Percentiles rank a stretch among this genome's conserved stretches.
Evolutionary conservation across 805 yeast species (phyloP).

Genomic region (Zygosaccharomyces kombuchaensis): DNA sequence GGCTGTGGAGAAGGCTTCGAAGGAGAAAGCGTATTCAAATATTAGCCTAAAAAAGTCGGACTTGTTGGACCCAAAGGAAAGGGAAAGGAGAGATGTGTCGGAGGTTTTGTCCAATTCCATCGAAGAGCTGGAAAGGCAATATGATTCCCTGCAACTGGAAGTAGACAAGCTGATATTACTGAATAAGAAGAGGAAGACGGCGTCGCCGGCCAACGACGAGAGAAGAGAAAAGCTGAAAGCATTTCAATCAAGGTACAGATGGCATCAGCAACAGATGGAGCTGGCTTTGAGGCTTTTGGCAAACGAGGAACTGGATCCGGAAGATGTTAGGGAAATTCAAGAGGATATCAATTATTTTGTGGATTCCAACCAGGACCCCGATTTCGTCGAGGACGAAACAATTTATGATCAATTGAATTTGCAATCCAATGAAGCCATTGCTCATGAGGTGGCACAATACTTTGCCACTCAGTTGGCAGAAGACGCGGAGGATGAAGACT

Average conservation of each 20-base stretch:
- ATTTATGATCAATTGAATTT: conserved; percentile 80
- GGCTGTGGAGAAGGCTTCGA: conserved; percentile 88
- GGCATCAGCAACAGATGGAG: conserved; percentile 80
- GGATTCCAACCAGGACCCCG: conserved; percentile 86
- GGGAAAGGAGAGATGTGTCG: conserved; percentile 68
- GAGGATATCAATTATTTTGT: conserved; percentile 91
- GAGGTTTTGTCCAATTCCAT: conserved; percentile 63
- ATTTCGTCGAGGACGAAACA: conserved; percentile 91
- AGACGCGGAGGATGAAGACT: conserved; percentile 20
- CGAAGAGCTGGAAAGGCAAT: conserved; percentile 79
- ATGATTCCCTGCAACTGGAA: conserved; percentile 66
- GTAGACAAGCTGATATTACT: conserved; percentile 29
- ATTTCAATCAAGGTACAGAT: conserved; percentile 63
- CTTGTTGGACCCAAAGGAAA: conserved; percentile 69
- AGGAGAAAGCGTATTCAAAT: conserved; percentile 89
- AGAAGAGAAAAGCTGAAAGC: conserved; percentile 51
- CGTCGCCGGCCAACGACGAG: conserved; percentile 30
- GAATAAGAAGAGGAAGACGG: conserved; percentile 34
- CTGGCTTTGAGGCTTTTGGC: conserved; percentile 72
- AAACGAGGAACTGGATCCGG: conserved; percentile 76
- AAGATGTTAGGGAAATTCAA: conserved; percentile 64
- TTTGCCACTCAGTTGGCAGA: conserved; percentile 32
- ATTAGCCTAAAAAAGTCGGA: conserved; percentile 76
- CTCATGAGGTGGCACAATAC: conserved; percentile 45
- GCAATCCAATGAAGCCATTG: conserved; percentile 51